phyloP scores from a whole-genome alignment of 176 grass and related monocot genomes.

The Eleusine indica region DNA sequence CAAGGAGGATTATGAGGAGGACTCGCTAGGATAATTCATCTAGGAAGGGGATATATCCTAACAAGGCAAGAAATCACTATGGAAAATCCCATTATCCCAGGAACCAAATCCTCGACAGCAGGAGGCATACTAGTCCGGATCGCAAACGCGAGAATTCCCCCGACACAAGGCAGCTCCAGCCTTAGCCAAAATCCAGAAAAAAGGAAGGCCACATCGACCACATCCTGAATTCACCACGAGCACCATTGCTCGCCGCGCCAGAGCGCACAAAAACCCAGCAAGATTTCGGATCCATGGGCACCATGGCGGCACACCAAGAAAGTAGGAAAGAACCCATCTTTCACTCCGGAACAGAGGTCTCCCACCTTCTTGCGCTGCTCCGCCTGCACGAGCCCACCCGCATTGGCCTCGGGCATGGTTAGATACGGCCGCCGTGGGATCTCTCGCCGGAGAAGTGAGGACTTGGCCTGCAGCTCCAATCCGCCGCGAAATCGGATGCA shows the following conservation, averaged over 20 bases:
- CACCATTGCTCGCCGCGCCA: background rate
- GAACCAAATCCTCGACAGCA: background rate
- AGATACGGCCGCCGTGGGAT: background rate
- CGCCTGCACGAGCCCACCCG: constrained; percentile 23
- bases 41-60: constrained; percentile 27
- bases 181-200: background rate
- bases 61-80: constrained; percentile 37
- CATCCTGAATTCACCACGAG: background rate
- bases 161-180: background rate
- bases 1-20: background rate
- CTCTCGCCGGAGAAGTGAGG: background rate
- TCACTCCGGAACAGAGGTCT: constrained; percentile 18
- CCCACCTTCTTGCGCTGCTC: constrained; percentile 56
- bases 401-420: constrained; percentile 59
- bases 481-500: background rate
- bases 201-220: no score
- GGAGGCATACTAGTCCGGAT: background rate
- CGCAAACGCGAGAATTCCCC: background rate
- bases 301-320: constrained; percentile 13
- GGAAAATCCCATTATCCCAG: constrained; percentile 14
- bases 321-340: constrained; percentile 10
- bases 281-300: constrained; percentile 4
- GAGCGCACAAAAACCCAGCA: background rate
- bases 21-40: background rate
- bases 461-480: constrained; percentile 5